A percentile compares a stretch with the other conserved stretches of the same genome.
phyloP scores from a whole-genome alignment of 495 filamentous ascomycete species.

The Penicillium fimorum region DNA sequence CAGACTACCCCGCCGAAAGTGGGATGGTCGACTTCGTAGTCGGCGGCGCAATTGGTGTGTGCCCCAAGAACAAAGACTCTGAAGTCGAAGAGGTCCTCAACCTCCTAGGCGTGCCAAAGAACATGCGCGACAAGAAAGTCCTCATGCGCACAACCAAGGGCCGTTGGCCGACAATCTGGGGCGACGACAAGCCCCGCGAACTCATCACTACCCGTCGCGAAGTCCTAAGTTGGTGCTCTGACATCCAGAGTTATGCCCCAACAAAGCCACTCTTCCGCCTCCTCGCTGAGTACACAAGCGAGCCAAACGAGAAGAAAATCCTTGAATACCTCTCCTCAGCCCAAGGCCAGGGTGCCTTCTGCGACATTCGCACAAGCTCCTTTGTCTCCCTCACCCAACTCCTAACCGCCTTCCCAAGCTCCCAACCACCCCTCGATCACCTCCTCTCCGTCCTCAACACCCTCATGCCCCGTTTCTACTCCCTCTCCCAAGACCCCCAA shows the following conservation, averaged over 20 bases:
- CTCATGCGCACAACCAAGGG: constrained; percentile 73
- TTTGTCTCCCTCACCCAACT: constrained; percentile 83
- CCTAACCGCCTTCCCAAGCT: constrained; percentile 86
- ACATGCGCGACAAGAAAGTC: constrained; percentile 77
- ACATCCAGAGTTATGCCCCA: constrained; percentile 88
- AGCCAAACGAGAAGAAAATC: constrained; percentile 81
- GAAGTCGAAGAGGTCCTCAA: constrained; percentile 84
- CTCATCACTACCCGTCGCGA: constrained; percentile 86
- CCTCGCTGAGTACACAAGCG: constrained; percentile 78
- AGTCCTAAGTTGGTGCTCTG: constrained; percentile 90
- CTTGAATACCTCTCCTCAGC: constrained; percentile 79
- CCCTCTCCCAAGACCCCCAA: constrained; percentile 91
- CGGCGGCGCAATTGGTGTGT: constrained; percentile 90
- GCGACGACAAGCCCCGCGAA: constrained; percentile 79
- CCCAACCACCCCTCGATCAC: constrained; percentile 77
- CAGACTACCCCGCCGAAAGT: constrained; percentile 83
- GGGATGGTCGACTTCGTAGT: constrained; percentile 91
- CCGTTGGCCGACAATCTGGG: constrained; percentile 97
- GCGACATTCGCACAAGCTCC: constrained; percentile 87
- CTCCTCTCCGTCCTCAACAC: constrained; percentile 78
- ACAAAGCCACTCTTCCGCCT: constrained; percentile 85
- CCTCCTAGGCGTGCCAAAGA: constrained; percentile 70
- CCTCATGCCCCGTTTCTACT: constrained; percentile 97
- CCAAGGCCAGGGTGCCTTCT: constrained; percentile 92
- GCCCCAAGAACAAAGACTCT: constrained; percentile 76